Evolutionary conservation across 495 filamentous ascomycete genomes (phyloP).

Genomic region (Pyronema omphalodes): DNA sequence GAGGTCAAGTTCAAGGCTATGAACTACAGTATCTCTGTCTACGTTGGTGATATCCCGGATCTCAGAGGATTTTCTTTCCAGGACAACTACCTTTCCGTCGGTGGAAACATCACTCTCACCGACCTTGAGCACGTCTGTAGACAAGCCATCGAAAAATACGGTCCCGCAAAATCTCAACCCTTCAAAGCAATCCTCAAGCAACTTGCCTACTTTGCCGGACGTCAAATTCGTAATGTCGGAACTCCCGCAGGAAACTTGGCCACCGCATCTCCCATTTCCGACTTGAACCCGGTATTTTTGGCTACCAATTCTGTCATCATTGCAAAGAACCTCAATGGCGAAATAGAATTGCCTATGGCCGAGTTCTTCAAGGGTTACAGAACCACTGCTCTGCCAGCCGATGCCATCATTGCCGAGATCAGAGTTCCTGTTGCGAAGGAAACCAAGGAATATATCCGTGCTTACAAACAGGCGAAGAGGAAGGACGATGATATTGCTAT

Average conservation of each 20-base stretch:
- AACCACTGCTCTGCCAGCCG: constrained; percentile 57
- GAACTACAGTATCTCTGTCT: constrained; percentile 78
- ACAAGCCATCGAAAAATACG: constrained; percentile 66
- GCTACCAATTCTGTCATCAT: constrained; percentile 65
- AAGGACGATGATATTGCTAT: constrained; percentile 76
- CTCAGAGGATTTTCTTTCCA: constrained; percentile 60
- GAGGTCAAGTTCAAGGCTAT: constrained; percentile 96
- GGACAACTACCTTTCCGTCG: constrained; percentile 67
- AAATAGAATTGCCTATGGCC: constrained; percentile 72
- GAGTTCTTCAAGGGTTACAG: constrained; percentile 88
- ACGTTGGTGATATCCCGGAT: constrained; percentile 82
- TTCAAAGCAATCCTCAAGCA: constrained; percentile 61
- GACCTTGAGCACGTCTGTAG: constrained; percentile 58
- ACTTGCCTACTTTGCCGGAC: constrained; percentile 78
- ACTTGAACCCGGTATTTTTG: constrained; percentile 87
- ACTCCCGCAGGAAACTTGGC: constrained; percentile 90
- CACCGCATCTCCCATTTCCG: constrained; percentile 89
- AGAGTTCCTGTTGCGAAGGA: constrained; percentile 57
- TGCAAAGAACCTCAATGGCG: constrained; percentile 48
- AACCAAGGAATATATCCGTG: constrained; percentile 43
- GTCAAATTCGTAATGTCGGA: constrained; percentile 92
- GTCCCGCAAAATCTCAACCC: constrained; percentile 47
- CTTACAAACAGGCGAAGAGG: constrained; percentile 62
- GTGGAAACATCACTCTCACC: constrained; percentile 79
- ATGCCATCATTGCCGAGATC: constrained; percentile 71